Evolutionary conservation across 768 basidiomycete genomes (phyloP).

Genomic region (Leucosporidium scottii): DNA sequence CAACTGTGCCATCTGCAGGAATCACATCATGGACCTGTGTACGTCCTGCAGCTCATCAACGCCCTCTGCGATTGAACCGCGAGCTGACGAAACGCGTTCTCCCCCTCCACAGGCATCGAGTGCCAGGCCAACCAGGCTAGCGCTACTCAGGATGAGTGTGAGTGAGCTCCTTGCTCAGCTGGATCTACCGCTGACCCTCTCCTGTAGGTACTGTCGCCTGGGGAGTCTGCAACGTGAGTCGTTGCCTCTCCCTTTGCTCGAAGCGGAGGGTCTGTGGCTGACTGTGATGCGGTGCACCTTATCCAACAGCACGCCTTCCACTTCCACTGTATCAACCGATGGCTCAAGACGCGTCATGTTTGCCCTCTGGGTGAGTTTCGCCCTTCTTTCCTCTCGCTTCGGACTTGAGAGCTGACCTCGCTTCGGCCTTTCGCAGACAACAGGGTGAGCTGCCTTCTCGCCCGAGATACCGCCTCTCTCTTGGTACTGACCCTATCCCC

Average conservation of each 20-base stretch:
- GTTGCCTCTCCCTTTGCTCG: constrained; percentile 13
- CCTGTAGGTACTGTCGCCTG: constrained; percentile 72
- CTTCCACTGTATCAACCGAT: constrained; percentile 98
- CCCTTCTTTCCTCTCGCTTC: no score
- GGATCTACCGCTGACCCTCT: constrained; percentile 3
- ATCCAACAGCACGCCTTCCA: constrained; percentile 84
- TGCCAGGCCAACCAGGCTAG: constrained; percentile 99
- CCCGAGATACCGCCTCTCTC: background rate
- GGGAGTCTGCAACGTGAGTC: constrained; percentile 92
- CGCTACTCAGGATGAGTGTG: constrained; percentile 85
- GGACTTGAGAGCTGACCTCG: no score
- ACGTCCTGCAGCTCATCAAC: constrained; percentile 40
- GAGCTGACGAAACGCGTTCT: background rate
- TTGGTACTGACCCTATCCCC: no score
- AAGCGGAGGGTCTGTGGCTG: constrained; percentile 86
- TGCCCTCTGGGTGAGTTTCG: constrained; percentile 60
- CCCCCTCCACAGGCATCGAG: constrained; percentile 69
- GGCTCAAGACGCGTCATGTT: constrained; percentile 96
- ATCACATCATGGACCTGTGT: constrained; percentile 99
- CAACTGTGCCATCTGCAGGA: constrained; percentile 95
- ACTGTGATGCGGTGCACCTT: constrained; percentile 75
- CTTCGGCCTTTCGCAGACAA: constrained; percentile 49
- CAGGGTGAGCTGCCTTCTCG: constrained; percentile 23
- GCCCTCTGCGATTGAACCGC: background rate
- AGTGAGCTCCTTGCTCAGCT: background rate